Base-by-base conservation (phyloP, 805 yeast genomes). In the Dipodascus albidus region DNA sequence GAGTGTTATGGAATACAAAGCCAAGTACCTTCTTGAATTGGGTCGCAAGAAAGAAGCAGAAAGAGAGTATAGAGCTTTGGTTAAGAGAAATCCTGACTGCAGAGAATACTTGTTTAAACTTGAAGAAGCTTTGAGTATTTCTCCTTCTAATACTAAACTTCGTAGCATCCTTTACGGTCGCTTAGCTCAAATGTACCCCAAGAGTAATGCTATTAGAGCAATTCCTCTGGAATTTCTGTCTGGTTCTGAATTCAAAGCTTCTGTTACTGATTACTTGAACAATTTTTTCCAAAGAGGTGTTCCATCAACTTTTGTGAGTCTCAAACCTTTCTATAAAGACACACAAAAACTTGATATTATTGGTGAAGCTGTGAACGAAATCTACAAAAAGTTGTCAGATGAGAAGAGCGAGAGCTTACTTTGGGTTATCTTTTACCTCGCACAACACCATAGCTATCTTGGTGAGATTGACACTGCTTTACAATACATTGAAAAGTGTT, bases 11-110 rank as follows among this genome's bases (percentile, higher is more conserved):
- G 96, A 89, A 66, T 76, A 76, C 62, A 77, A 77, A 58, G 96
- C 89, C 2, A 70, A 75, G 52, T 81, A 83, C 59, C 74, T 81
- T 53, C 67, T 81, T 66, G 74, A 79, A 44, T 68, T 86, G 55
- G 85, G 81, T 8, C 70, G 73, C 48, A 62, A 64, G 14, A 72
- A 78, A 53, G 87, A 86, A 52, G 91, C 96, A 1, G 80, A 87
- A 17, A 61, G 76, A 50, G 73, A 79, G 44, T 86, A 82, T 64
- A 79, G 95, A 64, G 71, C 75, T 54, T 73, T 91, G 54, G 73
- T 91, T 55, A 80, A 85, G 64, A 81, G 96, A 63, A 91, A 91
- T 66, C 96, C 98, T 0, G 96, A 89, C 63, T 78, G 85, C 61
- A 71, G 73, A 38, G 70, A 67, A 11, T 88, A 87, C 64, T 90